Evolutionary conservation across 2,329 filamentous ascomycete genomes (phyloP).

Genomic region (Trichoderma simmonsii): DNA sequence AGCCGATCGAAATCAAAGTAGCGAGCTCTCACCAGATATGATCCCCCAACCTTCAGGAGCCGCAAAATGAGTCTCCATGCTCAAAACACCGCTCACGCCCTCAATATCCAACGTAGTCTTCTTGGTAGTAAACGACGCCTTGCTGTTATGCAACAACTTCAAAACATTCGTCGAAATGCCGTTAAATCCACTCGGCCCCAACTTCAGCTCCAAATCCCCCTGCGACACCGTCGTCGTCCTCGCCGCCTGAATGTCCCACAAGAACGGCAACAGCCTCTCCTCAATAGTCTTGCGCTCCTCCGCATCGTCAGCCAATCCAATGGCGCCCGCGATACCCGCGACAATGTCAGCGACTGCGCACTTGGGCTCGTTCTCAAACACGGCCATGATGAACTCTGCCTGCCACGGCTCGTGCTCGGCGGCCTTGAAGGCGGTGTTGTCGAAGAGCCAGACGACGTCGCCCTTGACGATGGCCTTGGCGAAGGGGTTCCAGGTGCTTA

Average conservation of each 20-base stretch:
- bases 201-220: constrained; percentile 43
- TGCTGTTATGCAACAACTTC: constrained; percentile 40
- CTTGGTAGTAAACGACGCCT: constrained; percentile 43
- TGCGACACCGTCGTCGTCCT: constrained; percentile 65
- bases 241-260: constrained; percentile 71
- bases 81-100: constrained; percentile 52
- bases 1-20: background rate
- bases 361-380: constrained; percentile 71
- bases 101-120: constrained; percentile 49
- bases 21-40: constrained; percentile 59
- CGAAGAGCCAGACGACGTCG: constrained; percentile 82
- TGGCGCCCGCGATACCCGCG: constrained; percentile 63
- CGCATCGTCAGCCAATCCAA: constrained; percentile 63
- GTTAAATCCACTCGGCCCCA: constrained; percentile 69
- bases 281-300: constrained; percentile 59
- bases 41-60: constrained; percentile 78
- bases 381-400: constrained; percentile 78
- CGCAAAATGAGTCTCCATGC: constrained; percentile 71
- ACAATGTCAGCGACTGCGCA: constrained; percentile 66
- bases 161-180: constrained; percentile 68
- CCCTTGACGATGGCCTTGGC: constrained; percentile 57
- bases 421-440: constrained; percentile 77
- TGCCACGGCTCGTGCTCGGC: constrained; percentile 58
- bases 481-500: constrained; percentile 55
- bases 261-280: constrained; percentile 69